Percentiles rank a stretch among this genome's conserved stretches.
Evolutionary conservation across 2,329 filamentous ascomycete species (phyloP).

Genomic region (Fusarium marasasianum): DNA sequence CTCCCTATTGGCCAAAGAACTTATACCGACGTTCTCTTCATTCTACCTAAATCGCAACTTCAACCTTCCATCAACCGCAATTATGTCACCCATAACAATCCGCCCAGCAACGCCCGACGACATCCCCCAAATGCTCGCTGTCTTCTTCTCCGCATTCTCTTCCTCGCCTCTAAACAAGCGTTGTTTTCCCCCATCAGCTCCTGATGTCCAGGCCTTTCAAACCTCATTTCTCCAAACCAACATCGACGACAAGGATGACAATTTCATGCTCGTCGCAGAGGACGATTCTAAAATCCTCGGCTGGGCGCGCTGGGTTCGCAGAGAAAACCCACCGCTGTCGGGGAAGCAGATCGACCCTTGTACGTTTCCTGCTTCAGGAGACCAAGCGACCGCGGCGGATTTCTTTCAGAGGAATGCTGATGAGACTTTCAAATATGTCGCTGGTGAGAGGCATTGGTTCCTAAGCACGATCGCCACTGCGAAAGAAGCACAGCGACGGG

Average conservation of each 20-base stretch:
- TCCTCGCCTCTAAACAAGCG: constrained; percentile 44
- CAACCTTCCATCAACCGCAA: not conserved
- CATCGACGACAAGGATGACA: constrained; percentile 43
- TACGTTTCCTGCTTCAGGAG: constrained; percentile 38
- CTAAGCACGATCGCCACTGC: constrained; percentile 47
- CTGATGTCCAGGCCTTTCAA: constrained; percentile 34
- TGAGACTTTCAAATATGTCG: constrained; percentile 39
- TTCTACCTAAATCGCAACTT: not conserved
- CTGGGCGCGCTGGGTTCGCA: constrained; percentile 49
- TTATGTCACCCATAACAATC: constrained; percentile 38
- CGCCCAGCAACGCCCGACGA: constrained; percentile 52
- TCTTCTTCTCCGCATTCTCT: constrained; percentile 46
- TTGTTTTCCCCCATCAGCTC: constrained; percentile 42
- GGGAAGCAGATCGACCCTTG: constrained; percentile 37
- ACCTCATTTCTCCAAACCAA: constrained; percentile 34
- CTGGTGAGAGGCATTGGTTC: constrained; percentile 45
- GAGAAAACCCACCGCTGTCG: constrained; percentile 22
- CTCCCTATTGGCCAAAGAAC: not conserved
- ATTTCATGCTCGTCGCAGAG: constrained; percentile 46
- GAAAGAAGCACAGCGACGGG: constrained; percentile 44
- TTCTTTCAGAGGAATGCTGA: constrained; percentile 53
- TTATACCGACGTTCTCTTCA: not conserved
- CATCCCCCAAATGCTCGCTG: constrained; percentile 43
- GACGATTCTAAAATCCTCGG: constrained; percentile 39
- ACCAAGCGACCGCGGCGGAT: constrained; percentile 47